Base-by-base conservation (phyloP, 116 monocot genomes). In the Trichopus zeylanicus region DNA sequence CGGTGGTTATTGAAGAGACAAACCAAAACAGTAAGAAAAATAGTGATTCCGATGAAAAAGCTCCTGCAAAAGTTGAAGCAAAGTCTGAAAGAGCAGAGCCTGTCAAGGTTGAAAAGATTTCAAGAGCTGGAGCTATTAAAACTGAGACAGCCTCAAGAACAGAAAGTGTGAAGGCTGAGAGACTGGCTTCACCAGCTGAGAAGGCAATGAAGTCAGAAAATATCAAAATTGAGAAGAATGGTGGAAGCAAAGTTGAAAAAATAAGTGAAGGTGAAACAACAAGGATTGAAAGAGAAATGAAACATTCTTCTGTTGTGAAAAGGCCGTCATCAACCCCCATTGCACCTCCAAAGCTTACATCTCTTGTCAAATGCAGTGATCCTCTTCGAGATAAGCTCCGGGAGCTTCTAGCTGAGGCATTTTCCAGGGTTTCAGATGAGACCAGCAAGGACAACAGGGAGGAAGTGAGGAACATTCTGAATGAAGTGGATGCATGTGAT, bases 371-470 rank as follows among this genome's bases (percentile, higher is more conserved):
- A 68, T 85, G 81, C 58, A 84, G 81, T 49, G 75, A 89, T 34
- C 63, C 78, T 20, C 51, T 52, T 3, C 48, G 89, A 8, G 85
- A 89, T 53, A 81, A 73, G 49, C 29, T 73, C 29, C 53, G 89
- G 25, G 85, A 81, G 55, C 54, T 89, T 26, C 66, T 89, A 58
- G 81, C 78, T 3, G 85, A 89, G 27, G 81, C 89, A 6, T 67
- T 89, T 38, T 55, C 67, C 1, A 81, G 52, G 38, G 89, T 89
- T 56, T 67, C 47, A 7, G 65, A 57, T 3, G 89, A 89, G 63
- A 65, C 79, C 10, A 23, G 22, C 16, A 70, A 79, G 15, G 72
- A 73, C 6, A 55, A 70, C 23, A 46, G 58, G n/a, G 73, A 77
- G 18, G 81, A 85, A 63, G 67, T 89, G 52, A 75, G 66, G 37